These are phyloP conservation scores for Stachybotrys elegans DNA, from an alignment of 2,329 filamentous ascomycete genomes.

Conservation along the genomic window DNA sequence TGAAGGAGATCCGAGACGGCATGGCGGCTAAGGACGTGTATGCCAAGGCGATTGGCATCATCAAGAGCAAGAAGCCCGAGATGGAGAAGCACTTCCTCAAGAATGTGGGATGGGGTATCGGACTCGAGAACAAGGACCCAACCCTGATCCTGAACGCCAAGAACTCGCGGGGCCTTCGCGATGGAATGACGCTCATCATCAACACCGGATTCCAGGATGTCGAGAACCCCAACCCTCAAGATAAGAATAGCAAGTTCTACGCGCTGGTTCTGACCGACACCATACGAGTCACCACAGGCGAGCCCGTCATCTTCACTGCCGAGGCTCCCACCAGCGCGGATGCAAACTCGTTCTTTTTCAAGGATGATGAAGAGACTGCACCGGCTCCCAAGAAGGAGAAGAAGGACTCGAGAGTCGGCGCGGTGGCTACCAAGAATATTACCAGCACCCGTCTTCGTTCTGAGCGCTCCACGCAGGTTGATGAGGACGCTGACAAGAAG, in stretches of 20 bases:
- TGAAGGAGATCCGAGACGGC: slow-evolving; percentile 88
- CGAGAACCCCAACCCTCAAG: slow-evolving; percentile 78
- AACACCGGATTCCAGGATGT: slow-evolving; percentile 88
- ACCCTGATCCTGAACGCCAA: slow-evolving; percentile 84
- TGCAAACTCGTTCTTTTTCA: slow-evolving; percentile 97
- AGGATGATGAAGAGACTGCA: slow-evolving; percentile 86
- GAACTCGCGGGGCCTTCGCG: slow-evolving; percentile 76
- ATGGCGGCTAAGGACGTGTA: slow-evolving; percentile 86
- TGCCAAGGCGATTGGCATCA: slow-evolving; percentile 71
- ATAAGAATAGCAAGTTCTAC: slow-evolving; percentile 85
- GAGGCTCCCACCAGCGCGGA: slow-evolving; percentile 89
- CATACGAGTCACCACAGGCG: slow-evolving; percentile 74
- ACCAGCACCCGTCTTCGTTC: slow-evolving; percentile 89
- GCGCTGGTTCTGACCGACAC: slow-evolving; percentile 90
- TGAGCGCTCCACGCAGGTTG: slow-evolving; percentile 80
- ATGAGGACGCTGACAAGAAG: slow-evolving; percentile 83
- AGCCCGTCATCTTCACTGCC: slow-evolving; percentile 85
- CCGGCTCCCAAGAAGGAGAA: slow-evolving; percentile 87
- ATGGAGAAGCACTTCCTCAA: slow-evolving; percentile 93
- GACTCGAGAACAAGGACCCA: slow-evolving; percentile 82
- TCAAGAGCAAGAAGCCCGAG: slow-evolving; percentile 90
- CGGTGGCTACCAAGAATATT: slow-evolving; percentile 91
- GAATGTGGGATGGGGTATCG: slow-evolving; percentile 86
- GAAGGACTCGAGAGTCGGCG: slow-evolving; percentile 75
- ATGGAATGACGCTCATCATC: slow-evolving; percentile 94